Evolutionary conservation across 2,329 filamentous ascomycete genomes (phyloP), one percentile per base, ranked within the genome.

Genomic region (Microdochium trichocladiopsis): DNA sequence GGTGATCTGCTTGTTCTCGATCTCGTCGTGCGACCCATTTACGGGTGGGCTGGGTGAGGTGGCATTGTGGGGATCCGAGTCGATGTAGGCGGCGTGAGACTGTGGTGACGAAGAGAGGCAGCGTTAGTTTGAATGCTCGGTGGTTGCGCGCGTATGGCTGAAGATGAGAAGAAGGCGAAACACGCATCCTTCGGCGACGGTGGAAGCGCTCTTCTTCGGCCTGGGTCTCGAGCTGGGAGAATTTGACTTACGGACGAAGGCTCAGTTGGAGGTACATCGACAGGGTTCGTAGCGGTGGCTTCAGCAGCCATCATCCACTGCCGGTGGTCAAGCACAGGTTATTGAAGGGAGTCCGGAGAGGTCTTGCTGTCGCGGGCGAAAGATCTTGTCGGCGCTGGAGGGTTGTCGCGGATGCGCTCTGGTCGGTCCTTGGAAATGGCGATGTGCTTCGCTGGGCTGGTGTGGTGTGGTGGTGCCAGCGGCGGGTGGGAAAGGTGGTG

Each of bases 1-100:
- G 63, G 73, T 71, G 63, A 81, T 78, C 63, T 77, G 77, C 67
- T 79, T 83, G 63, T 80, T 79, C 60, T 76, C 78, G 58, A 76
- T 69, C 55, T 81, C 79, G 60, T 82, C 73, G 63, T 68, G 68
- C 58, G 64, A 70, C 67, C 77, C 76, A 64, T 83, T 83, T 67
- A 80, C 56, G 48, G 58, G 61, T 61, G 66, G 63, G 53, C 63
- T 67, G 52, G 75, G 65, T 60, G 66, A 61, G 59, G 67, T 68
- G 70, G 66, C 79, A 79, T 81, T 61, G 55, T 77, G 71, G 57
- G 71, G 62, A 58, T 72, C 67, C 66, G 70, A 66, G 57, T 63
- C 66, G 58, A 64, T 62, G 56, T 61, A 62, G 61, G 60, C 60
- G 50, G 63, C 58, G 63, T 73, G 63, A 53, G 57, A 50, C 59